Base-by-base conservation (phyloP, 2,329 filamentous ascomycete species). In the Sporothrix brunneoviolacea region DNA sequence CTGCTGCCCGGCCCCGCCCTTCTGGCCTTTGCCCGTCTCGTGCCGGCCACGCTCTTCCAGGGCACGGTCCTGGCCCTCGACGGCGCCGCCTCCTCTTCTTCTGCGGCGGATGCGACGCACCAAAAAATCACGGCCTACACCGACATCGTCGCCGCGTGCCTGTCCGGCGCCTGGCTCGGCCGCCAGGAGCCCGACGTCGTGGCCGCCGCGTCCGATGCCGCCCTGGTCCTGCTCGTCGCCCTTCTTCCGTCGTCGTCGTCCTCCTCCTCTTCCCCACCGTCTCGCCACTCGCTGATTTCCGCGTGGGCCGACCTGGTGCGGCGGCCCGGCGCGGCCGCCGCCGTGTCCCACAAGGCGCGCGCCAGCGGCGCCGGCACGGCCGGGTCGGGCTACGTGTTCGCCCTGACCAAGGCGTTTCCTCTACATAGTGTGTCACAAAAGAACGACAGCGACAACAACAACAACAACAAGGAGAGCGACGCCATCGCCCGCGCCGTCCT, bases 341-440 rank as follows among this genome's bases (percentile, higher is more conserved):
- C 46, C 3, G 48, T 48, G 4, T 49, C 51, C 1, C 38, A 47
- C n/a, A 47, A 47, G 8, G 61, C 66, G 51, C 35, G 38, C n/a
- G 30, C 27, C 16, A 53, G 30, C 15, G 41, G 51, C 10, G 35
- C 63, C 1, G 65, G 64, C 13, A 47, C 52, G 3, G 69, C 71
- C 24, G 74, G 70, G 1, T 66, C 69, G 19, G 77, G 75, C 2
- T 75, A 76, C 60, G 76, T 82, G 53, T 72, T 73, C 46, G 76
- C 76, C 3, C 62, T 83, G 28, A 68, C 73, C 22, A 69, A 73
- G 57, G 70, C 76, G 0, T 74, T 77, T 51, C 69, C 72, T 2
- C 54, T 79, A 8, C n/a, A 37, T 10, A 28, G 6, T 5, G n/a
- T n/a, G n/a, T n/a, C n/a, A n/a, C n/a, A n/a, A n/a, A n/a, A n/a